Conservation (phyloP, 345 rosid species). For the Aethionema arabicum region DNA sequence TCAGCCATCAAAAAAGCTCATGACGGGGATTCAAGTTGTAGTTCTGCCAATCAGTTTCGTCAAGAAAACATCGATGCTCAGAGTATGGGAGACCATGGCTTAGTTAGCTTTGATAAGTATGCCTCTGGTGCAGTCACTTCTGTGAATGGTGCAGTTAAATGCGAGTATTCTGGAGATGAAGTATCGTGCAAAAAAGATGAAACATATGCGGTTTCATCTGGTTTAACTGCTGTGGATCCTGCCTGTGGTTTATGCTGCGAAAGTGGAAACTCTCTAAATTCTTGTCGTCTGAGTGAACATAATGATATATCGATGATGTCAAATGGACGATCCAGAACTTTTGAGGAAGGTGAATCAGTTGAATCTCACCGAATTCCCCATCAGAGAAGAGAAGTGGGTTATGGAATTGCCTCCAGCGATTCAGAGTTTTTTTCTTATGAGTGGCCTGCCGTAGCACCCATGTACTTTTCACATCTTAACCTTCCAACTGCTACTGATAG, state of each 20-base stretch:
- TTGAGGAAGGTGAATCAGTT: conserved; percentile 47
- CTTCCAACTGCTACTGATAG: conserved; percentile 88
- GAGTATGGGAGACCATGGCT: conserved; percentile 38
- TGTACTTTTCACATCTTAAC: conserved; percentile 71
- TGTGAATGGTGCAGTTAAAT: conserved; percentile 29
- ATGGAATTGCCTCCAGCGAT: conserved; percentile 41
- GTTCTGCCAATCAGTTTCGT: conserved; percentile 42
- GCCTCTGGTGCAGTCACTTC: conserved; percentile 26
- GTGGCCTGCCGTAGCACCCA: conserved; percentile 77
- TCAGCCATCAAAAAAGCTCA: conserved; percentile 28
- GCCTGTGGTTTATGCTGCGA: conserved; percentile 34
- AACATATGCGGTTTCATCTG: conserved; percentile 34
- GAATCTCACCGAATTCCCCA: conserved; percentile 40
- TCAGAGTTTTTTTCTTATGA: conserved; percentile 70
- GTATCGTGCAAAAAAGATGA: conserved; percentile 33
- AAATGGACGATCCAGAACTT: conserved; percentile 35
- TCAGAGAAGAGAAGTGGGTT: conserved; percentile 39
- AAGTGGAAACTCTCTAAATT: conserved; percentile 34
- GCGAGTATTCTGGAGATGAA: conserved; percentile 36
- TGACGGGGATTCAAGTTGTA: conserved; percentile 31
- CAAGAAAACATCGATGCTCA: conserved; percentile 36
- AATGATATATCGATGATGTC: conserved; percentile 35
- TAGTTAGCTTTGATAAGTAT: conserved; percentile 34
- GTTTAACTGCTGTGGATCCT: conserved; percentile 32
- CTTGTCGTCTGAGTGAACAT: conserved; percentile 35